Conservation (phyloP, 1,284 basidiomycete species). For the Tilletiopsis washingtonensis region DNA sequence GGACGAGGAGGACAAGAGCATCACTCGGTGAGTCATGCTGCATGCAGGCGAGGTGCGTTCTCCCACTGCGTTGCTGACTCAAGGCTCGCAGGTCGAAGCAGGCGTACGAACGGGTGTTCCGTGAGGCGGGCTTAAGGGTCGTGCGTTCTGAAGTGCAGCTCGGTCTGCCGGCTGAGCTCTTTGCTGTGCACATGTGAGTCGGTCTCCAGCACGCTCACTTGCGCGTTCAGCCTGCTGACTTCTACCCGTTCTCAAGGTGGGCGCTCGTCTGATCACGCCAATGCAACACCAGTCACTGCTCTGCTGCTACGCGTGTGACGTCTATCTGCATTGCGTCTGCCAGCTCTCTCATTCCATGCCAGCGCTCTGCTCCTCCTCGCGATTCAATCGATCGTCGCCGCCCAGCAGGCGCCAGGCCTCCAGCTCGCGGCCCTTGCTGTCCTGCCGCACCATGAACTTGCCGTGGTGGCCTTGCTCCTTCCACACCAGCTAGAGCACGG, state of each 20-base stretch:
- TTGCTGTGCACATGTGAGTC: slow-evolving; percentile 40
- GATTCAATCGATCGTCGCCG: slow-evolving; percentile 35
- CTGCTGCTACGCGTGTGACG: no score
- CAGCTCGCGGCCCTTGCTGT: slow-evolving; percentile 29
- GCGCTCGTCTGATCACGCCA: no score
- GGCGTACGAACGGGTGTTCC: slow-evolving; percentile 42
- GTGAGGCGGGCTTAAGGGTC: slow-evolving; percentile 34
- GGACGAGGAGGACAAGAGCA: slow-evolving; percentile 45
- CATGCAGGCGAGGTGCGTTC: not conserved
- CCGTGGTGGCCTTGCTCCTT: slow-evolving; percentile 39
- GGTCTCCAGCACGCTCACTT: no score
- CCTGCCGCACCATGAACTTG: slow-evolving; percentile 33
- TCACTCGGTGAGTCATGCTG: slow-evolving; percentile 17
- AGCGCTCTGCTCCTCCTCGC: slow-evolving; percentile 18
- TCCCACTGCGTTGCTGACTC: not conserved
- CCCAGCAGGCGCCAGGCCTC: slow-evolving; percentile 36
- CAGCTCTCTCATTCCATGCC: not conserved
- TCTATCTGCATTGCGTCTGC: no score
- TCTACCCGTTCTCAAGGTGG: no score
- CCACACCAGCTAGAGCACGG: slow-evolving; percentile 19
- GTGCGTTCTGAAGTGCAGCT: slow-evolving; percentile 37
- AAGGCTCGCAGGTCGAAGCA: slow-evolving; percentile 19
- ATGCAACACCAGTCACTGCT: no score
- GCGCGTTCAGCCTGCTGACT: no score
- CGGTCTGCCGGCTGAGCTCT: slow-evolving; percentile 43